Percentiles rank a stretch among this genome's conserved stretches.
Evolutionary conservation across 352 stramenopile species (phyloP).

Genomic region (Pythium angustatum): DNA sequence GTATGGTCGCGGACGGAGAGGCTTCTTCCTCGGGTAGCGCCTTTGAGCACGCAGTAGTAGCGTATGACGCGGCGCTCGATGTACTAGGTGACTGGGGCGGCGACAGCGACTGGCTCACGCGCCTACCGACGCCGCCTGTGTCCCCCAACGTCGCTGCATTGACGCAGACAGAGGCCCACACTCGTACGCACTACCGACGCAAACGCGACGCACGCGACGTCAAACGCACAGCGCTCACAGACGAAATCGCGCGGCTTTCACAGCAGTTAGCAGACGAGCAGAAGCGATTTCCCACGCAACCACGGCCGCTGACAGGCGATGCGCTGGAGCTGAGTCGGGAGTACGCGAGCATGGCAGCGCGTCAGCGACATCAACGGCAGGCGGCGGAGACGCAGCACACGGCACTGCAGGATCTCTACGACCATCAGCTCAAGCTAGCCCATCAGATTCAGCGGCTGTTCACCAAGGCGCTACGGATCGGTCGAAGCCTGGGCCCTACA

Average conservation of each 20-base stretch:
- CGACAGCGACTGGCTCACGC: not conserved
- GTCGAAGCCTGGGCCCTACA: not conserved
- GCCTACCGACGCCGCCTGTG: not conserved
- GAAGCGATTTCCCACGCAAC: not conserved
- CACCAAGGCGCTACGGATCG: not conserved
- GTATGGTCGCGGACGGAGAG: constrained; percentile 7
- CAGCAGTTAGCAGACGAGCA: not conserved
- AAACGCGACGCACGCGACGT: constrained; percentile 5
- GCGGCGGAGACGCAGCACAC: not conserved
- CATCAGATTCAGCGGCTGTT: not conserved
- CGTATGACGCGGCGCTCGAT: constrained; percentile 3
- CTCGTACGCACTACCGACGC: constrained; percentile 3
- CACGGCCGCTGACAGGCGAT: not conserved
- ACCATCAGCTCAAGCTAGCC: not conserved
- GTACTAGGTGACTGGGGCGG: constrained; percentile 11
- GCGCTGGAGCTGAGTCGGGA: constrained; percentile 8
- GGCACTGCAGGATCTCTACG: not conserved
- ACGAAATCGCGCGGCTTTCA: not conserved
- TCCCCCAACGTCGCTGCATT: not conserved
- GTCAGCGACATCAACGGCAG: constrained; percentile 1
- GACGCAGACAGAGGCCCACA: not conserved
- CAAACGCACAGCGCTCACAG: not conserved
- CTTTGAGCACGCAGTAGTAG: too few relatives aligned
- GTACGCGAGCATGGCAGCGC: constrained; percentile 1
- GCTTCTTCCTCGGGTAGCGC: not conserved